These are phyloP conservation scores for Lasiodiplodia hormozganensis DNA, from an alignment of 2,329 filamentous ascomycete species.

Conservation along the genomic window DNA sequence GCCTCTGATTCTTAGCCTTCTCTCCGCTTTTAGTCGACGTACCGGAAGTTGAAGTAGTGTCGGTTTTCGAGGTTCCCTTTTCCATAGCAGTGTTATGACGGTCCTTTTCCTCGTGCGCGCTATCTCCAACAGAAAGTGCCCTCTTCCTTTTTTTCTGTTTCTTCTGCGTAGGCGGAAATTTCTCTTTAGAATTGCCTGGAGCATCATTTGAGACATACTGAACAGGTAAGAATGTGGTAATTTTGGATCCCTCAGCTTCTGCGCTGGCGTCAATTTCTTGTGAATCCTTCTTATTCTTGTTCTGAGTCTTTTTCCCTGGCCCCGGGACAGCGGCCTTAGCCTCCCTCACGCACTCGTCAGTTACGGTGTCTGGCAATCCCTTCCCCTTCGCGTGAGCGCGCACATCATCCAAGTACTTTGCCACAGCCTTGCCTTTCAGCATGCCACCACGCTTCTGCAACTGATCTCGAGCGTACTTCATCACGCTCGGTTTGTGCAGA, in stretches of 20 bases:
- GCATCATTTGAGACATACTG: neutral
- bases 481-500: neutral
- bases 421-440: neutral
- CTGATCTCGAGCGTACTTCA: neutral
- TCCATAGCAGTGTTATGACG: neutral
- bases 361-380: neutral
- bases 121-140: neutral
- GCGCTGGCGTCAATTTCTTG: neutral
- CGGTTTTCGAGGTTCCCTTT: neutral
- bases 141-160: conserved; percentile 5
- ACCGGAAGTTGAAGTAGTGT: neutral
- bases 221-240: neutral
- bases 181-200: neutral
- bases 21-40: neutral
- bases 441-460: neutral
- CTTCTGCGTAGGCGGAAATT: neutral
- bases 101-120: neutral
- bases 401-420: conserved; percentile 10
- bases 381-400: neutral
- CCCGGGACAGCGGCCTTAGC: neutral
- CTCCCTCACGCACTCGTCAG: conserved; percentile 1
- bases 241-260: neutral
- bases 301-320: neutral
- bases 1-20: neutral
- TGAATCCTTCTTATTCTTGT: neutral